Evolutionary conservation across 352 stramenopile genomes (phyloP), one percentile per base, ranked within the genome.

Genomic region (Globisporangium paroecandrum): DNA sequence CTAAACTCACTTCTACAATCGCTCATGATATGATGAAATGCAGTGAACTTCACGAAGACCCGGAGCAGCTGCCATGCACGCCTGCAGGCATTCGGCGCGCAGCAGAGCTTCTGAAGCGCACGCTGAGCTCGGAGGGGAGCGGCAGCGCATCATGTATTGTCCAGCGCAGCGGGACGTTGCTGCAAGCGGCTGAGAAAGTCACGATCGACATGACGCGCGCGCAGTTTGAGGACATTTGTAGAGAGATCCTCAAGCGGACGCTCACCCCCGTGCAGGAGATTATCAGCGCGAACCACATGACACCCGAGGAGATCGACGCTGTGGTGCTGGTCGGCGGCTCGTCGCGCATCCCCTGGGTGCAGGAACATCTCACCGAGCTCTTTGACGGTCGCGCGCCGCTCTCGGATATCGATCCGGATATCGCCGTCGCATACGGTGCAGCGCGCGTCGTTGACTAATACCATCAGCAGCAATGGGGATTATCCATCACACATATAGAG

Each of bases 291-390:
- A 92, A 92, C 63, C 69, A 83, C 55, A 92, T 92, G 80, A 71
- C 29, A 34, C 88, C 92, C 63, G 73, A 58, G 10, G 83, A 98
- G 24, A 81, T 97, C 5, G 89, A 99, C 70, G 90, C 99, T 76
- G 85, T 99, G 22, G 97, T 99, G 51, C 78, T 99, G 22, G 96
- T 92, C 22, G 96, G 95, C 53, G 96, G 97, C 27, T 98, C 94
- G 6, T 99, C 97, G 1, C 87, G 96, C 12, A 99, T 99, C 43
- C 97, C 96, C 1, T 91, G 82, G 81, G 78, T 92, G 12, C 82
- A 72, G 36, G 25, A 66, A 29, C 60, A 71, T 22, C 72, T 92
- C 20, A 72, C 75, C 0, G 61, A 72, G 38, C 75, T 88, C 55
- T 92, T 92, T 55, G 69, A 77, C 1, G 79, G 77, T 7, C 70